phyloP scores from a whole-genome alignment of 305 asterid genomes.

The Withania somnifera region DNA sequence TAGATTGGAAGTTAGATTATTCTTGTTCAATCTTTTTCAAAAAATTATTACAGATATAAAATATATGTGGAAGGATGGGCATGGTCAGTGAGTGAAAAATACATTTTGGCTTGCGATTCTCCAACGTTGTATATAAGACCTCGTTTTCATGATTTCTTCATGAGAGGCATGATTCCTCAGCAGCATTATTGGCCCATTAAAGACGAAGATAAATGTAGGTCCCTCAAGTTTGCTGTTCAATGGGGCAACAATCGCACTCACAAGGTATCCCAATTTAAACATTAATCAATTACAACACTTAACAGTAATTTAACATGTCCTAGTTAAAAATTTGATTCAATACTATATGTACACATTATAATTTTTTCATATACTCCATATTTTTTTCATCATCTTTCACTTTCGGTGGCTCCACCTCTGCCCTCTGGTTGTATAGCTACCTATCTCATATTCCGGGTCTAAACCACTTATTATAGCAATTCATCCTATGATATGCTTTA shows the following conservation, averaged over 20 bases:
- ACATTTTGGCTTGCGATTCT: conserved; percentile 74
- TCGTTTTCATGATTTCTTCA: conserved; percentile 72
- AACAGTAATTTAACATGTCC: no score
- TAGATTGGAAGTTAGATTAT: background rate
- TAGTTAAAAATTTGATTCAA: no score
- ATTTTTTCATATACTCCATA: no score
- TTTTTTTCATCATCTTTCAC: no score
- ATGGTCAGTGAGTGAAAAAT: conserved; percentile 93
- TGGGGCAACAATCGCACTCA: conserved; percentile 70
- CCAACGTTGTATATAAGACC: conserved; percentile 54
- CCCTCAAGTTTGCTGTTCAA: conserved; percentile 76
- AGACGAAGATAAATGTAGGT: conserved; percentile 54
- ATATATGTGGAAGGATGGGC: conserved; percentile 87
- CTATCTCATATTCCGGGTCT: background rate
- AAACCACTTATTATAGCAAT: no score
- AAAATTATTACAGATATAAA: conserved; percentile 42
- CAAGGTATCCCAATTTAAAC: conserved; percentile 26
- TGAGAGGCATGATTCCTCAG: conserved; percentile 72
- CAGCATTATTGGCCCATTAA: conserved; percentile 79
- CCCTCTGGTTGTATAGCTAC: no score
- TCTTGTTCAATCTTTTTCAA: no score
- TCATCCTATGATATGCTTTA: no score
- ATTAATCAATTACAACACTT: no score
- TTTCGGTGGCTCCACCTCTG: no score
- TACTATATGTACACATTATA: no score